Percentiles rank a stretch among this genome's conserved stretches.
Conservation (phyloP, 1,284 basidiomycete genomes). For the Ceratorhiza oryzae-sativae region DNA sequence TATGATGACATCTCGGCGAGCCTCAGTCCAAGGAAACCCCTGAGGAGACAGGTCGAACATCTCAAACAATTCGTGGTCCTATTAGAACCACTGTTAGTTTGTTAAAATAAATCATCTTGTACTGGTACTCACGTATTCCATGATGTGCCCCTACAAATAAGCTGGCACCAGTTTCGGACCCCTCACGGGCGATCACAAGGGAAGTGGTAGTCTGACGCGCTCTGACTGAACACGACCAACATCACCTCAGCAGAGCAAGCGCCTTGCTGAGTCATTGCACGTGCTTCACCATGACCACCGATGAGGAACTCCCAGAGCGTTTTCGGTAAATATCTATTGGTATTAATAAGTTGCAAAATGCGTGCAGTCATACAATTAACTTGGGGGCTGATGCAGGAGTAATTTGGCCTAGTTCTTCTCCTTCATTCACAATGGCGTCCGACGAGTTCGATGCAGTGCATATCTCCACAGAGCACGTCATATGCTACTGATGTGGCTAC, state of each 20-base stretch:
- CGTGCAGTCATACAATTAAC: no score
- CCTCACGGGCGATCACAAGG: background rate
- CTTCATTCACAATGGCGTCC: no score
- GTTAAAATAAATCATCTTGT: background rate
- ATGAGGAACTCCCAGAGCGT: background rate
- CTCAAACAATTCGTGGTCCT: conserved; percentile 35
- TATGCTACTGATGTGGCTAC: no score
- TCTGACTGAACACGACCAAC: conserved; percentile 25
- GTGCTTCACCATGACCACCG: background rate
- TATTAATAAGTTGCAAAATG: no score
- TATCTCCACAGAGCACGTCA: no score
- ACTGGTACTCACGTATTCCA: conserved; percentile 25
- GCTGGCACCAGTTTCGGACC: background rate
- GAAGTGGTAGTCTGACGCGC: conserved; percentile 22
- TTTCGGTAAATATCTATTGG: background rate
- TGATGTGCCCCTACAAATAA: background rate
- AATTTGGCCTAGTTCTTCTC: no score
- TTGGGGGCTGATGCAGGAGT: no score
- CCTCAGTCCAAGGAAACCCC: conserved; percentile 55
- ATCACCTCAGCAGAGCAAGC: conserved; percentile 30
- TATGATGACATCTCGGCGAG: conserved; percentile 62
- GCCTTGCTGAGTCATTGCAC: conserved; percentile 15
- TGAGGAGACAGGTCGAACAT: conserved; percentile 44
- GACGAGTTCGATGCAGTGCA: no score
- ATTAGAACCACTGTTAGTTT: background rate